Conservation (phyloP, 2,329 filamentous ascomycete species). For the Lecanicillium sp. region DNA sequence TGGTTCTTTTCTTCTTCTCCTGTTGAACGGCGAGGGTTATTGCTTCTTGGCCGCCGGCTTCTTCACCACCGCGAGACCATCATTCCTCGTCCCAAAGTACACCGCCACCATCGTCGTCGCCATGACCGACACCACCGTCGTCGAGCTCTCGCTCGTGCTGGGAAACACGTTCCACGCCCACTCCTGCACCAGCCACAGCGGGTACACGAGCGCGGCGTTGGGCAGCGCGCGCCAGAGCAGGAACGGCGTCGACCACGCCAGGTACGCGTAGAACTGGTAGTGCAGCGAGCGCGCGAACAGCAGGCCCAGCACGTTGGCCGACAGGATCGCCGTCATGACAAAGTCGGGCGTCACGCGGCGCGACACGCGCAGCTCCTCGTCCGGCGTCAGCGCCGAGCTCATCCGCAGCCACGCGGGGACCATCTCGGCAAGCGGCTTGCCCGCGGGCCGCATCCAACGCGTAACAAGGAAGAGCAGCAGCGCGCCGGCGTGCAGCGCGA, state of each 20-base stretch:
- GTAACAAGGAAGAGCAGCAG: slow-evolving; percentile 59
- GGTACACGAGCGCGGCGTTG: slow-evolving; percentile 60
- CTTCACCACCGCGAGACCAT: slow-evolving; percentile 22
- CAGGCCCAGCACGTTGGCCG: slow-evolving; percentile 71
- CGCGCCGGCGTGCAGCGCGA: slow-evolving; percentile 59
- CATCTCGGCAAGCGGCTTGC: slow-evolving; percentile 52
- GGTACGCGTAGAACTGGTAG: slow-evolving; percentile 92
- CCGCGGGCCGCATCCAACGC: slow-evolving; percentile 67
- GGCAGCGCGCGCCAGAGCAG: slow-evolving; percentile 73
- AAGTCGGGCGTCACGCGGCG: slow-evolving; percentile 62
- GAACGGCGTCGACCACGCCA: slow-evolving; percentile 84
- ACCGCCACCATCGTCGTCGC: slow-evolving; percentile 58
- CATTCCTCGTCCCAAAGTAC: slow-evolving; percentile 51
- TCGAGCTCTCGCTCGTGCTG: slow-evolving; percentile 56
- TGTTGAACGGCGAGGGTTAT: slow-evolving; percentile 8
- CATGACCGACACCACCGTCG: slow-evolving; percentile 63
- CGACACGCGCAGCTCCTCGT: slow-evolving; percentile 52
- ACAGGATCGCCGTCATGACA: slow-evolving; percentile 69
- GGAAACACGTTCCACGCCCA: slow-evolving; percentile 94
- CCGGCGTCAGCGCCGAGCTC: slow-evolving; percentile 38
- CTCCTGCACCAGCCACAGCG: slow-evolving; percentile 73
- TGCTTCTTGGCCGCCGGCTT: slow-evolving; percentile 19
- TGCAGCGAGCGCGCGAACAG: slow-evolving; percentile 83
- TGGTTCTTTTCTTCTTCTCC: slow-evolving; percentile 26
- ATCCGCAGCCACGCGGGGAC: slow-evolving; percentile 36